phyloP scores from a whole-genome alignment of 768 basidiomycete genomes.

The Holtermannia corniformis region DNA sequence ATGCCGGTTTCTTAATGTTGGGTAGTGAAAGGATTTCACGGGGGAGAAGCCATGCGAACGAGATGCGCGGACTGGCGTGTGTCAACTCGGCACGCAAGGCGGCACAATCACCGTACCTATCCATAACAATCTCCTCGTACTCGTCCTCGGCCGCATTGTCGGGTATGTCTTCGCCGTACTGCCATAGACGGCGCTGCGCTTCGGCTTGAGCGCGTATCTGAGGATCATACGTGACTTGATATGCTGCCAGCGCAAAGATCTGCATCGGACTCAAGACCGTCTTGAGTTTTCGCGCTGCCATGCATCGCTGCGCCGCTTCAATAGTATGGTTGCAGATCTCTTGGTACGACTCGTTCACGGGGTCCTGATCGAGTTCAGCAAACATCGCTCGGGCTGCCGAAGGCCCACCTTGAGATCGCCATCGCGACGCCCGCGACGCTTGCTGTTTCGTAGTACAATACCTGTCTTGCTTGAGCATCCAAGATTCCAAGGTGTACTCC shows the following conservation, averaged over 20 bases:
- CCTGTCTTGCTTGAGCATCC: background rate
- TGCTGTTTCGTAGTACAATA: slow-evolving; percentile 10
- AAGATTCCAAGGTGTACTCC: no score
- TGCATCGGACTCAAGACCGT: slow-evolving; percentile 5
- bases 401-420: slow-evolving; percentile 12
- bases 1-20: background rate
- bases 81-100: background rate
- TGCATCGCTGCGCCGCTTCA: slow-evolving; percentile 1
- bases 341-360: slow-evolving; percentile 1
- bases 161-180: background rate
- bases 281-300: slow-evolving; percentile 1
- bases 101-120: background rate
- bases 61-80: background rate
- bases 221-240: slow-evolving; percentile 11
- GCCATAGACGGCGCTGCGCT: background rate
- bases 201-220: background rate
- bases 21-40: background rate
- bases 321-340: background rate
- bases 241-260: slow-evolving; percentile 14
- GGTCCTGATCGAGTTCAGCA: slow-evolving; percentile 10
- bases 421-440: slow-evolving; percentile 7
- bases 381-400: no score
- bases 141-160: background rate
- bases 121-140: background rate
- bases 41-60: background rate